Percentiles rank a stretch among this genome's conserved stretches.
These are phyloP conservation scores for Fusarium agapanthi DNA, from an alignment of 2,329 filamentous ascomycete genomes.

Conservation along the genomic window DNA sequence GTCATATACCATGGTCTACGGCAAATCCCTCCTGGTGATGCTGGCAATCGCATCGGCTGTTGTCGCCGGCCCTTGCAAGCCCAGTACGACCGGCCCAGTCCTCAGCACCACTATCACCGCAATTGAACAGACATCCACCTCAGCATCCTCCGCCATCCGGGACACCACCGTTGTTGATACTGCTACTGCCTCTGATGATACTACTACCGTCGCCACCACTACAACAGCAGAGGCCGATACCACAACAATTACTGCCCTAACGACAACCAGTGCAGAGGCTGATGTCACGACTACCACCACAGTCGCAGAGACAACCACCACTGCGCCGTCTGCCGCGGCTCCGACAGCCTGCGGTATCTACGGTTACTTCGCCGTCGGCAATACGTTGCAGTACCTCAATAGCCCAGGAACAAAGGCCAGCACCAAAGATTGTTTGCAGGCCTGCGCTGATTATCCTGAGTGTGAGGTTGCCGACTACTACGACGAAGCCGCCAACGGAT, in stretches of 20 bases:
- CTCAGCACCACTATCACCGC: not conserved
- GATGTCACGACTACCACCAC: not conserved
- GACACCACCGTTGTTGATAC: not conserved
- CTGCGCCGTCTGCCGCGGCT: not conserved
- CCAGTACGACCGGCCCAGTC: not conserved
- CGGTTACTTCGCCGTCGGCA: not conserved
- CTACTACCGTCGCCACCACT: no score
- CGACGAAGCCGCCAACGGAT: not conserved
- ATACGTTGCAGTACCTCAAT: not conserved
- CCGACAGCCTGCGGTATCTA: not conserved
- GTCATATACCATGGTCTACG: fast-evolving
- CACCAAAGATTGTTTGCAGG: not conserved
- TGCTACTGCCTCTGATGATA: no score
- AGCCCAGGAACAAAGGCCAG: not conserved
- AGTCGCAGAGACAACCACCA: not conserved
- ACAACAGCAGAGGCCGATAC: not conserved
- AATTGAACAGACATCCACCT: not conserved
- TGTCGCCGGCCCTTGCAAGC: not conserved
- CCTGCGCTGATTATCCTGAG: not conserved
- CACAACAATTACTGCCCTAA: not conserved
- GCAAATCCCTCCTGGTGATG: not conserved
- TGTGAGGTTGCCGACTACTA: not conserved
- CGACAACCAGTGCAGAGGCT: not conserved
- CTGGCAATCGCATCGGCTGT: not conserved
- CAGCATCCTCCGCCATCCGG: fast-evolving